Evolutionary conservation across 2,329 filamentous ascomycete genomes (phyloP).

Genomic region (Macrophomina phaseolina): DNA sequence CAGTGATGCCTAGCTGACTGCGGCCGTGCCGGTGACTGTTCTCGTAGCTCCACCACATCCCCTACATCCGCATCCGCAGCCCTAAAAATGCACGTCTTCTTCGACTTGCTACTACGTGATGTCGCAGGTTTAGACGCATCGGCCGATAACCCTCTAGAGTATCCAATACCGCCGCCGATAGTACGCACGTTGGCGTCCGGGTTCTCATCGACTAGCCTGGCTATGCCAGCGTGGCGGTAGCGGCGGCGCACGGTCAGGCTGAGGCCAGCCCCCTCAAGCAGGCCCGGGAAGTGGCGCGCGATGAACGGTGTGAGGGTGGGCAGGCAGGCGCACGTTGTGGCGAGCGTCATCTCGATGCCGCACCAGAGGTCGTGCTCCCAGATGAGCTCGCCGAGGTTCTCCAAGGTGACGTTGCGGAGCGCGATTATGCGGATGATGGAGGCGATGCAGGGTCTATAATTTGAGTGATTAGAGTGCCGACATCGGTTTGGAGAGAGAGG

Average conservation of each 20-base stretch:
- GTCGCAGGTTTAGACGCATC: too few species aligned
- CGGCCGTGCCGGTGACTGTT: too few species aligned
- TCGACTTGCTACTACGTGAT: too few species aligned
- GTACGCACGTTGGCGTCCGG: too few species aligned
- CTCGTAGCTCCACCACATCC: too few species aligned
- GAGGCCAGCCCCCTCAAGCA: not conserved
- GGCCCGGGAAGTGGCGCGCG: not conserved
- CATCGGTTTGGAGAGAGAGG: not conserved
- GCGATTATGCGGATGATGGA: not conserved
- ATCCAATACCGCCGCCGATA: too few species aligned
- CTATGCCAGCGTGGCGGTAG: not conserved
- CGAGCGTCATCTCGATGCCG: conserved; percentile 5
- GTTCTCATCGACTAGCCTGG: not conserved
- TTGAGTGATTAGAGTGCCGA: not conserved
- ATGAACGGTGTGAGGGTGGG: not conserved
- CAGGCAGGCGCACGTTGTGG: conserved; percentile 8
- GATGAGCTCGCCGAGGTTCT: not conserved
- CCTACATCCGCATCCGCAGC: too few species aligned
- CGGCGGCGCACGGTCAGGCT: not conserved
- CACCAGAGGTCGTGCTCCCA: conserved; percentile 11
- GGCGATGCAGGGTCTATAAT: not conserved
- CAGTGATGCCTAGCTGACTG: not conserved
- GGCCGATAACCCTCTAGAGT: too few species aligned
- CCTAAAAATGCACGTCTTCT: too few species aligned
- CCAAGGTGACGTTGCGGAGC: not conserved